Evolutionary conservation across 2,329 filamentous ascomycete species (phyloP).

Genomic region (Gyromitra esculenta): DNA sequence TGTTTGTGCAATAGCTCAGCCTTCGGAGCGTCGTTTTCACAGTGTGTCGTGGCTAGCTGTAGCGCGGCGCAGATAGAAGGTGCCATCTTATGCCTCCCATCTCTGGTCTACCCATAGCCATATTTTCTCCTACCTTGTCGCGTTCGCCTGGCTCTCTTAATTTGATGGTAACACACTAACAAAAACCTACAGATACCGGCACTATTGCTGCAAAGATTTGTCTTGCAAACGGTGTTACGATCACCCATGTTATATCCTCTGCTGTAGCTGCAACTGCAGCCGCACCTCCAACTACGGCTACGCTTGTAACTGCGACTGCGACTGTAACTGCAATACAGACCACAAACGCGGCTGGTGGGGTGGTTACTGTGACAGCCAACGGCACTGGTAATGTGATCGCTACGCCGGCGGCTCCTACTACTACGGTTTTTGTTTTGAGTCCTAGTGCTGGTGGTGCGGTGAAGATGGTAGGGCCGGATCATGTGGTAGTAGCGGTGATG

Average conservation of each 20-base stretch:
- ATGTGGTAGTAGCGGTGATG: constrained; percentile 18
- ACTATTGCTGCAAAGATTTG: not conserved
- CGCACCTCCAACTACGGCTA: not conserved
- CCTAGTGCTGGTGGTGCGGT: constrained; percentile 7
- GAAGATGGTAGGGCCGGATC: constrained; percentile 16
- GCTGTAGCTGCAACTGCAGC: not conserved
- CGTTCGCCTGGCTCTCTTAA: not conserved
- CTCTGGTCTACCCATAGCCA: not conserved
- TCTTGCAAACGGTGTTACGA: not conserved
- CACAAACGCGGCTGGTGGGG: not conserved
- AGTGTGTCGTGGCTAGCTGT: not conserved
- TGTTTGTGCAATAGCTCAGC: not conserved
- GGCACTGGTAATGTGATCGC: not conserved
- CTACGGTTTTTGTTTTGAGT: not conserved
- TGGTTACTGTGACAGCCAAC: not conserved
- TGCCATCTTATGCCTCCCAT: not conserved
- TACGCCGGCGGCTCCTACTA: not conserved
- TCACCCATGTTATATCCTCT: not conserved
- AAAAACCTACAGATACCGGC: not conserved
- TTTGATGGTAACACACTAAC: not conserved
- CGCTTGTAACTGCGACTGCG: not conserved
- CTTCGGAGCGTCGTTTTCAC: not conserved
- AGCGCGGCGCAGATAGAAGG: not conserved
- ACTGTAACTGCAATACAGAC: not conserved
- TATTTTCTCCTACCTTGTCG: not conserved